Conservation (phyloP, 2,329 filamentous ascomycete species). For the Shiraia bambusicola region DNA sequence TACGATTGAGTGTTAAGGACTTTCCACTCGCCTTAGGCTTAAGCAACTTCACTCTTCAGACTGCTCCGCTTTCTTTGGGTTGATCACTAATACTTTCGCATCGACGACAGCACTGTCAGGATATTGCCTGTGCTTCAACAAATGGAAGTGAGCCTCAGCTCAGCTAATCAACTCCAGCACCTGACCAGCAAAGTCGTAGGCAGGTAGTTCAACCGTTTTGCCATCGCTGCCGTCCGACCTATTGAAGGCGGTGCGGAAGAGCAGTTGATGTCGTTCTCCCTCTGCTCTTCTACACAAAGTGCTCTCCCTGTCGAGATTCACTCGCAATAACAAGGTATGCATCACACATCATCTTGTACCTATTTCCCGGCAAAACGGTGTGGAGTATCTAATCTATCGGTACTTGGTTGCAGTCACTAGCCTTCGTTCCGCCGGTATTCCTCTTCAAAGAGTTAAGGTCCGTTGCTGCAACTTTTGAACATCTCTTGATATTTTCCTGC, state of each 20-base stretch:
- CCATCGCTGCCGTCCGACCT: not conserved
- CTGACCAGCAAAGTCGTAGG: not conserved
- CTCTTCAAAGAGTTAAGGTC: too few relatives aligned
- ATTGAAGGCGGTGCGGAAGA: not conserved
- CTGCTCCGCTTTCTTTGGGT: not conserved
- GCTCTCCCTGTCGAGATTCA: too few relatives aligned
- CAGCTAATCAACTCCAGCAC: not conserved
- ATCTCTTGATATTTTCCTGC: too few relatives aligned
- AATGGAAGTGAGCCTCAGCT: not conserved
- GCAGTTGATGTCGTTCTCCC: too few relatives aligned
- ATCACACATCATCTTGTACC: too few relatives aligned
- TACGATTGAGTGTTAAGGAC: not conserved
- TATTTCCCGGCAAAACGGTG: too few relatives aligned
- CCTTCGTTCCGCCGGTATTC: too few relatives aligned
- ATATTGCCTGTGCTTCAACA: not conserved
- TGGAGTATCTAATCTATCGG: too few relatives aligned
- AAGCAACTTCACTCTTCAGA: not conserved
- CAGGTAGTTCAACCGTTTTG: not conserved
- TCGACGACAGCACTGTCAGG: not conserved
- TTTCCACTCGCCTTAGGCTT: not conserved
- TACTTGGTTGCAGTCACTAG: too few relatives aligned
- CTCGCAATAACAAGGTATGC: too few relatives aligned
- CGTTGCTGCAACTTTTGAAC: too few relatives aligned
- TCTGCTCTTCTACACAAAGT: too few relatives aligned
- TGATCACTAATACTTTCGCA: not conserved